Base-by-base conservation (phyloP, 495 filamentous ascomycete species). In the Hypomontagnella submonticulosa region DNA sequence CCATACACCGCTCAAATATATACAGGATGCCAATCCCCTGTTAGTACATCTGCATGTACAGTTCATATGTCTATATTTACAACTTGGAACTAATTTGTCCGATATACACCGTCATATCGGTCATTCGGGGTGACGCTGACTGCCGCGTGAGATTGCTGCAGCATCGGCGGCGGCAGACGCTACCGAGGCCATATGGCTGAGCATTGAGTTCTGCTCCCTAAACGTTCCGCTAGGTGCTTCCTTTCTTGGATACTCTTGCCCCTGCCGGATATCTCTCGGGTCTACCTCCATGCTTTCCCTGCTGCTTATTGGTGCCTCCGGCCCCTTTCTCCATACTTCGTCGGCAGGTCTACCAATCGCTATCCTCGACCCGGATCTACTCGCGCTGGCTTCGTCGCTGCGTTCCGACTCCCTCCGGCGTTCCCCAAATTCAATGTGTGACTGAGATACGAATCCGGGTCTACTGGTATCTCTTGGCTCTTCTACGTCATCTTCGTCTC, bases 151-250 rank as follows among this genome's bases (percentile, higher is more conserved):
- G 18, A 67, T 66, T 1, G 57, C 69, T n/a, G 56, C 62, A 18
- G 73, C 73, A 50, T 75, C 73, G 13, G 73, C 73, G 38, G 55
- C 68, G 8, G 73, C 73, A 7, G 73, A 70, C 20, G 73, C 73
- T 4, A 62, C 69, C 0, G 67, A 71, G 20, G 73, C 73, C 40
- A 75, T 67, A 58, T 75, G 68, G 41, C 68, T 70, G 34, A 75
- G 71, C 42, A 67, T 66, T 34, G 71, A 68, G 9, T 67, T 65
- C 2, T 66, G 59, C 44, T 63, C 50, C 27, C 49, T 50, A n/a
- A 43, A 65, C 4, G 9, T 19, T 43, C 59, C 65, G 37, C 59
- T 58, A 1, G 64, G n/a, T 12, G 19, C 0, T 33, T 73, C 71
- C 19, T 69, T 63, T 37, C 55, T 67, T 32, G 48, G 36, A 16